Evolutionary conservation across 1,139 yeast genomes (phyloP).

Genomic region (Diutina scorzettiae): DNA sequence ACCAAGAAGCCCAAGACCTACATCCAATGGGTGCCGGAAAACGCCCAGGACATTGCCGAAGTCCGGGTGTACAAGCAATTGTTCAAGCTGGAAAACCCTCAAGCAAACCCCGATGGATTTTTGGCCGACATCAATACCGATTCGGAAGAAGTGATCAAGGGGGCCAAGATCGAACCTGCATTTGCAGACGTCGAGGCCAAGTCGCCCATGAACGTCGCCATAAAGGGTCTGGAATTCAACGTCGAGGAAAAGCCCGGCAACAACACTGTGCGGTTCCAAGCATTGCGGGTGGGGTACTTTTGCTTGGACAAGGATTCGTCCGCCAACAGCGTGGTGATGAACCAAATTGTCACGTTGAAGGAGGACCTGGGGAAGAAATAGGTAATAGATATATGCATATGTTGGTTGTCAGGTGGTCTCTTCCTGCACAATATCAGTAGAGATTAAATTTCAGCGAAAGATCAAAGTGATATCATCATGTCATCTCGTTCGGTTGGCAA

Average conservation of each 20-base stretch:
- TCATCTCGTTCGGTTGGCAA: constrained; percentile 28
- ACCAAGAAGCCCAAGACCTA: constrained; percentile 76
- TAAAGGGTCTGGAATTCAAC: constrained; percentile 49
- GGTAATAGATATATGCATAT: background rate
- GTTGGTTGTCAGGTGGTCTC: no score
- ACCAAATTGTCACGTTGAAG: constrained; percentile 83
- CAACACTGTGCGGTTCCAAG: constrained; percentile 95
- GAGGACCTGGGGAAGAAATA: constrained; percentile 22
- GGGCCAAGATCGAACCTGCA: constrained; percentile 61
- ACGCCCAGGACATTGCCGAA: constrained; percentile 50
- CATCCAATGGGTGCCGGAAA: constrained; percentile 91
- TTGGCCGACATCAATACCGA: constrained; percentile 71
- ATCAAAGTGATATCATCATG: no score
- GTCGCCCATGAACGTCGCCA: constrained; percentile 68
- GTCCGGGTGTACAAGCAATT: constrained; percentile 81
- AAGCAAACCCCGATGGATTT: constrained; percentile 78
- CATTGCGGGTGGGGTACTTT: constrained; percentile 93
- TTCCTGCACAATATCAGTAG: no score
- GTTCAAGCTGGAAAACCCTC: constrained; percentile 87
- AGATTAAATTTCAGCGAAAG: no score
- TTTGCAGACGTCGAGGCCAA: constrained; percentile 54
- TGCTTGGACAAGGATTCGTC: constrained; percentile 75
- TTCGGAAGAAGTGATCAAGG: constrained; percentile 55
- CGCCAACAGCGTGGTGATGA: constrained; percentile 50
- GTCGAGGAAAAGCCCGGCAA: constrained; percentile 52